phyloP scores from a whole-genome alignment of 2,329 filamentous ascomycete species.

The Daldinia sp. region DNA sequence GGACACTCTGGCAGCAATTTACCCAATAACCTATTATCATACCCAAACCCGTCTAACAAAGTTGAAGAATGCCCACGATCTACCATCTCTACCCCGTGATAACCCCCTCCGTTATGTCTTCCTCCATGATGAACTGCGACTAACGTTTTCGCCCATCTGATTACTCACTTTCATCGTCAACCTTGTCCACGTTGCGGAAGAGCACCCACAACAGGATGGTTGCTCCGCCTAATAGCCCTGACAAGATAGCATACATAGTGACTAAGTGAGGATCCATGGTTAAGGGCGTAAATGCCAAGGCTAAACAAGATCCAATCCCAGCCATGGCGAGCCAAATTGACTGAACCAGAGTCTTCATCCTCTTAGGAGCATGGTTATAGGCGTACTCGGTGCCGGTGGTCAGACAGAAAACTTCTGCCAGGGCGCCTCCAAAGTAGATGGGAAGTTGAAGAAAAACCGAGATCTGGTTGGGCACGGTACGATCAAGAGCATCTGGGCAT shows the following conservation, averaged over 20 bases:
- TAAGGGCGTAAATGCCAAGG: slow-evolving; percentile 26
- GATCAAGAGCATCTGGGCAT: slow-evolving; percentile 48
- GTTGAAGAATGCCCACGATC: background rate
- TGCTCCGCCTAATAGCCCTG: slow-evolving; percentile 20
- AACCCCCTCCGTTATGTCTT: background rate
- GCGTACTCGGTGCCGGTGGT: slow-evolving; percentile 58
- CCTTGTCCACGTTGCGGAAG: slow-evolving; percentile 26
- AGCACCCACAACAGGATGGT: slow-evolving; percentile 25
- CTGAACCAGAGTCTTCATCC: slow-evolving; percentile 54
- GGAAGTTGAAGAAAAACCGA: slow-evolving; percentile 60
- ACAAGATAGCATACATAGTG: slow-evolving; percentile 32
- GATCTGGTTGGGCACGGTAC: slow-evolving; percentile 54
- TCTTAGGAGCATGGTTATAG: slow-evolving; percentile 57
- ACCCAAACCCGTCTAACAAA: background rate
- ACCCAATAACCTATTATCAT: background rate
- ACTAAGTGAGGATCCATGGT: slow-evolving; percentile 29
- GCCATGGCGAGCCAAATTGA: slow-evolving; percentile 41
- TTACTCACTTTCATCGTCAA: slow-evolving; percentile 19
- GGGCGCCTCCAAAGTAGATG: slow-evolving; percentile 56
- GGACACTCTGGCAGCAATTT: background rate
- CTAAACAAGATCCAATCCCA: slow-evolving; percentile 23
- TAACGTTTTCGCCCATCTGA: background rate
- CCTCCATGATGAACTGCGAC: background rate
- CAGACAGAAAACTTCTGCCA: slow-evolving; percentile 58
- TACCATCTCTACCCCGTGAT: background rate